Base-by-base conservation (phyloP, 352 stramenopile genomes). In the Phytophthora ohioensis region DNA sequence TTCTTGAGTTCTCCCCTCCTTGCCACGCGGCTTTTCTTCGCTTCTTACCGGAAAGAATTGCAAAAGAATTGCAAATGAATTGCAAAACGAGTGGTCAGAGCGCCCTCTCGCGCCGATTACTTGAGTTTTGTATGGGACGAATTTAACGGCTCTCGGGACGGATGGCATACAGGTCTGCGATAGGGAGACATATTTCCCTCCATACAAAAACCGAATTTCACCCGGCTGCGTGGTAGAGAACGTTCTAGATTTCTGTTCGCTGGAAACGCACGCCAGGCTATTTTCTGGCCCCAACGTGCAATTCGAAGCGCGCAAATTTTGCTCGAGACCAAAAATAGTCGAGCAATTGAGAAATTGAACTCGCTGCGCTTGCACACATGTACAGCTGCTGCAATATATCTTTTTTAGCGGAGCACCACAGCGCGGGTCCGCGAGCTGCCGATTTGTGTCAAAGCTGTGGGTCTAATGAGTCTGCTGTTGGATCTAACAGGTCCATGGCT, bases 61-160 rank as follows among this genome's bases (percentile, higher is more conserved):
- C 59, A 48, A 80, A 80, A 69, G 64, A 82, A 84, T 81, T 74
- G 69, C 8, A 56, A 71, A 78, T 65, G 59, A 80, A 81, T 80
- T 79, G 69, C 39, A 66, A 68, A 80, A 85, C 53, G 75, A 76
- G 45, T 85, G 78, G 78, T 41, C 54, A 74, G 55, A 62, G 41
- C 38, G 57, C 42, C 43, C 53, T 63, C 58, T 35, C 43, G 49
- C 2, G 0, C 0, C 6, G 1, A 35, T 31, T 11, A 65, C 67
- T 75, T 67, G 51, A 0, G 15, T 15, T 69, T 77, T 81, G 71
- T 82, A 79, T 73, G 13, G 0, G 17, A 21, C 35, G 34, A 58
- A 13, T 12, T 42, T 41, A 75, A 76, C 67, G 54, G 57, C 35
- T 62, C 30, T 57, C 8, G 9, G 68, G 75, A 76, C 8, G 43